Evolutionary conservation across 202 grass and related monocot genomes (phyloP), one percentile per base, ranked within the genome.

Genomic region (Zizania palustris): DNA sequence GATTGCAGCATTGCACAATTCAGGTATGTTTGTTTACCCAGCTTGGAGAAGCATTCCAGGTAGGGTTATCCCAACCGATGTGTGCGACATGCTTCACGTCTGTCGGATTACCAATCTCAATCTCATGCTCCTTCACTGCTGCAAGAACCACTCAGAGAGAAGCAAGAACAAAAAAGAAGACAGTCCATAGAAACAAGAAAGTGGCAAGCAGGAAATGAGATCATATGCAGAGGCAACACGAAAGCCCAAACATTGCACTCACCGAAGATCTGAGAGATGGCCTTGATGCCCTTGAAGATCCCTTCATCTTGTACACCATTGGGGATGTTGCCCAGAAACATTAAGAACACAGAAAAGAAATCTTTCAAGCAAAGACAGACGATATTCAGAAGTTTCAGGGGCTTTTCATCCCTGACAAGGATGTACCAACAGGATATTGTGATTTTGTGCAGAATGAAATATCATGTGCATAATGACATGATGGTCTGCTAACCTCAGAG

Each of bases 1-100:
- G 43, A 11, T 34, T 14, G 38, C 7, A 67, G 15, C 67, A 8
- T 18, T 33, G 33, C 20, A 12, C 55, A 64, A 71, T 19, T 15
- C 56, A 70, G 36, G 20, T 28, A 14, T 40, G 13, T 51, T 61
- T 35, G 13, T 51, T 61, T 89, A 97, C 93, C 94, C 94, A 93
- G 73, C 73, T 87, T 45, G 89, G 73, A 53, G 86, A 86, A 3
- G 73, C 74, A 40, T 67, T 79, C 40, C 73, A 88, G 5, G 60
- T 58, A 35, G 82, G 66, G 68, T 9, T 71, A 51, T 81, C 89
- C 87, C 85, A 92, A 14, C 88, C 91, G 41, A 97, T 92, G 84
- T 97, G 94, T 5, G 91, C 89, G 10, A 97, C 94, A 45, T 97
- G 91, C 85, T 86, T 97, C 73, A 93, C 91, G 20, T 97, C 91